Conservation (phyloP, 768 basidiomycete genomes). For the Sporobolomyces roseus region DNA sequence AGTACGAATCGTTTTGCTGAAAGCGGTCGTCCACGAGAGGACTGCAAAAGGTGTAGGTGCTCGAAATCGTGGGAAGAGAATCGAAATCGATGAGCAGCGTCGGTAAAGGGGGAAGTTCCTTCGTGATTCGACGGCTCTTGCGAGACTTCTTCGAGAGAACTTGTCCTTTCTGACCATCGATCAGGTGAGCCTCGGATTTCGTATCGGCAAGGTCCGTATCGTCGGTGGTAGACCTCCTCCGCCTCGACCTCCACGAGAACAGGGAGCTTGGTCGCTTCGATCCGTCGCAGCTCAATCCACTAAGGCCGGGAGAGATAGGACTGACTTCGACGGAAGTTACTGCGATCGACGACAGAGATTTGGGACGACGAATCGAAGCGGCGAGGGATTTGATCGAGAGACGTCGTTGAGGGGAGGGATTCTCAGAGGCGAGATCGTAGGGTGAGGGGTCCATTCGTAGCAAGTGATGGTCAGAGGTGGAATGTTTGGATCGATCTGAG, state of each 20-base stretch:
- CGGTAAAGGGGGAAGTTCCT: background rate
- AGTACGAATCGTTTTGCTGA: too few relatives aligned
- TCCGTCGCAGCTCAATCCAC: background rate
- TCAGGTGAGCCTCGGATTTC: too few relatives aligned
- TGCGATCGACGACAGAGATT: background rate
- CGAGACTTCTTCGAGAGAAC: background rate
- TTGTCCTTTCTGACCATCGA: background rate
- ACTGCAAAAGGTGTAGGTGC: background rate
- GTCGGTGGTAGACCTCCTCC: background rate
- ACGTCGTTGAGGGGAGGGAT: too few relatives aligned
- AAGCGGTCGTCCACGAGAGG: too few relatives aligned
- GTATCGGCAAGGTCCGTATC: too few relatives aligned
- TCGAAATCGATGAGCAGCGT: slow-evolving; percentile 9
- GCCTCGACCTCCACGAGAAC: slow-evolving; percentile 6
- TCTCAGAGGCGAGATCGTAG: too few relatives aligned
- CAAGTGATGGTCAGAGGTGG: too few relatives aligned
- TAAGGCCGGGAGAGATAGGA: too few relatives aligned
- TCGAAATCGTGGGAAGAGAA: background rate
- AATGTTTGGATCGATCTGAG: too few relatives aligned
- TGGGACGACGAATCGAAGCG: background rate
- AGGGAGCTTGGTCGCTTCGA: background rate
- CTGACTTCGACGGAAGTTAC: too few relatives aligned
- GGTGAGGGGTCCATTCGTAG: too few relatives aligned
- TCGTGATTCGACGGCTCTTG: too few relatives aligned
- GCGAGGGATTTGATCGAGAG: slow-evolving; percentile 12